Evolutionary conservation across 106 monocot genomes (phyloP).

Genomic region (Acanthochlamys bracteata): DNA sequence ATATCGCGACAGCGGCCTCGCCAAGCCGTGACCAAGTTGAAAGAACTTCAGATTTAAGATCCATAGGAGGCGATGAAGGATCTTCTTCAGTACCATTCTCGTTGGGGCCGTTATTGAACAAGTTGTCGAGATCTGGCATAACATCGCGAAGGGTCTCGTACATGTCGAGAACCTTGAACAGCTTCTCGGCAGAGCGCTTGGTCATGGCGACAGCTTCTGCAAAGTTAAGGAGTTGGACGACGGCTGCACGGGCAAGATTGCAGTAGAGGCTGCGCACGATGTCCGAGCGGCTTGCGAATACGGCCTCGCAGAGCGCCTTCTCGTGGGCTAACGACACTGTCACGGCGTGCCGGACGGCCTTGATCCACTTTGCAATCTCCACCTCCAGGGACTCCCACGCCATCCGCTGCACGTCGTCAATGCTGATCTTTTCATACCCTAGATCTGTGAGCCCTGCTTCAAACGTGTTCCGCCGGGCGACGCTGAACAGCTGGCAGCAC

Average conservation of each 20-base stretch:
- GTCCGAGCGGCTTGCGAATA: slow-evolving; percentile 20
- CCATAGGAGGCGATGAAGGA: slow-evolving; percentile 10
- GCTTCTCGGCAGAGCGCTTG: slow-evolving; percentile 58
- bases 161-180: slow-evolving; percentile 76
- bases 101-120: slow-evolving; percentile 10
- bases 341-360: slow-evolving; percentile 23
- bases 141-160: slow-evolving; percentile 54
- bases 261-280: slow-evolving; percentile 25
- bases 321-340: slow-evolving; percentile 22
- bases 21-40: slow-evolving; percentile 17
- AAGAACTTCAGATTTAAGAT: slow-evolving; percentile 23
- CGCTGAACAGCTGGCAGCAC: slow-evolving; percentile 36
- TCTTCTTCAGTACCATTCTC: slow-evolving; percentile 1
- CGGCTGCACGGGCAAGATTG: slow-evolving; percentile 26
- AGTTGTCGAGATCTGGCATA: slow-evolving; percentile 18
- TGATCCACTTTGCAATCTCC: slow-evolving; percentile 42
- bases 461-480: slow-evolving; percentile 28
- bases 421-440: slow-evolving; percentile 39
- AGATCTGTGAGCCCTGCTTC: slow-evolving; percentile 8
- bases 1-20: slow-evolving; percentile 30
- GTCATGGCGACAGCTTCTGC: slow-evolving; percentile 49
- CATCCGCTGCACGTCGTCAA: slow-evolving; percentile 52
- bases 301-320: slow-evolving; percentile 27
- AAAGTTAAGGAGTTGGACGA: slow-evolving; percentile 52
- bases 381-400: slow-evolving; percentile 40